Conservation (phyloP, 1,139 yeast species). For the Suhomyces terraborum region DNA sequence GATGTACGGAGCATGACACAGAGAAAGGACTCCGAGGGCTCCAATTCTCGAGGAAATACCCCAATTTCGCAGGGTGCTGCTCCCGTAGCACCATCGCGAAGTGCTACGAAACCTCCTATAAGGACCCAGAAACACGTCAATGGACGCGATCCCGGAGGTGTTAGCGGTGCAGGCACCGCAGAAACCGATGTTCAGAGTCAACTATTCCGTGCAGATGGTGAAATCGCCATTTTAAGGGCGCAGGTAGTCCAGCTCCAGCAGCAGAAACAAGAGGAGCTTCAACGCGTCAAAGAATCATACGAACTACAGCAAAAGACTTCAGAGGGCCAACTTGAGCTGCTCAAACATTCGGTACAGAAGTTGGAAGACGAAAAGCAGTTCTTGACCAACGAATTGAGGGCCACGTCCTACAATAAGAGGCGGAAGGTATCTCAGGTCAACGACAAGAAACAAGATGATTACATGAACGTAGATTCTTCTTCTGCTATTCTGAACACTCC, state of each 20-base stretch:
- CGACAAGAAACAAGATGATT: background rate
- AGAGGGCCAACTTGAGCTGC: constrained; percentile 42
- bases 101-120: background rate
- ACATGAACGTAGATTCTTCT: background rate
- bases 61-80: background rate
- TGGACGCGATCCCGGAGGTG: background rate
- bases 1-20: constrained; percentile 4
- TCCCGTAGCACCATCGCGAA: background rate
- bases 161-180: background rate
- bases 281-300: constrained; percentile 40
- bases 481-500: background rate
- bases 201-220: constrained; percentile 65
- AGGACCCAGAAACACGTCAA: background rate
- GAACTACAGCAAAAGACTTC: constrained; percentile 32
- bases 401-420: constrained; percentile 20
- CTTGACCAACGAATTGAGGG: constrained; percentile 45
- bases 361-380: constrained; percentile 75
- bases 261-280: constrained; percentile 47
- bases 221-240: constrained; percentile 70
- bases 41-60: background rate
- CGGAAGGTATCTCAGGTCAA: constrained; percentile 8
- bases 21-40: background rate
- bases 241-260: constrained; percentile 55
- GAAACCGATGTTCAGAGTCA: constrained; percentile 22
- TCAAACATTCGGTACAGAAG: constrained; percentile 51